These are phyloP conservation scores for Handroanthus guayacan DNA, from an alignment of 257 asterid genomes.

Conservation along the genomic window DNA sequence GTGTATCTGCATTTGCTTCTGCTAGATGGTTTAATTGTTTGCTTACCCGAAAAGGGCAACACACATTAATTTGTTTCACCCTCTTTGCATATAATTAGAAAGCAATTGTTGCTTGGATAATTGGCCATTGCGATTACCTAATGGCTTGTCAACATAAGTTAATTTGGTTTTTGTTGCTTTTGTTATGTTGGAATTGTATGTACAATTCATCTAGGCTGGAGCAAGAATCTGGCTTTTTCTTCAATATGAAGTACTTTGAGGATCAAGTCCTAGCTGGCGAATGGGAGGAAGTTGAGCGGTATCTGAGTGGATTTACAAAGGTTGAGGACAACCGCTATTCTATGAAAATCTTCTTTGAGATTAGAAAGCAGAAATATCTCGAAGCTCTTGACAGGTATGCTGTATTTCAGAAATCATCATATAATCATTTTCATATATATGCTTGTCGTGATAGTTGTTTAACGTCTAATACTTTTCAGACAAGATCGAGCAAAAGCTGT, in stretches of 20 bases:
- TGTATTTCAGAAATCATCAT: constrained; percentile 14
- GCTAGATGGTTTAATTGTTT: neutral
- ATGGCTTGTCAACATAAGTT: constrained; percentile 25
- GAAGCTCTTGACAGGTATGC: constrained; percentile 96
- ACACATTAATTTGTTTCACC: neutral
- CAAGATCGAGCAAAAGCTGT: constrained; percentile 96
- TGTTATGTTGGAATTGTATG: constrained; percentile 27
- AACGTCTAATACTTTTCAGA: constrained; percentile 49
- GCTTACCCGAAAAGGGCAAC: neutral
- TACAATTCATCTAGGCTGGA: constrained; percentile 66
- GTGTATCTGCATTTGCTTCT: neutral
- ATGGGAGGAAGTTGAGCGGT: constrained; percentile 97
- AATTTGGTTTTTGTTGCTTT: constrained; percentile 24
- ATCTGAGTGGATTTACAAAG: constrained; percentile 93
- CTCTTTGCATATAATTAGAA: neutral
- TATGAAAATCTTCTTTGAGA: constrained; percentile 97
- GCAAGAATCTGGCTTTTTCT: constrained; percentile 97
- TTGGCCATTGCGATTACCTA: neutral
- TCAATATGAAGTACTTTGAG: constrained; percentile 97
- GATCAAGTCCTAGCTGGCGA: constrained; percentile 98
- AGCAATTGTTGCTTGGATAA: constrained; percentile 20
- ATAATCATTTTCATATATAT: constrained; percentile 4
- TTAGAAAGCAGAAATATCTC: constrained; percentile 97
- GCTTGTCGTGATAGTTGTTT: constrained; percentile 21
- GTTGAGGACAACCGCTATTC: constrained; percentile 99